Evolutionary conservation across 202 grass and related monocot genomes (phyloP), one percentile per base, ranked within the genome.

Genomic region (Schoenoplectus triqueter): DNA sequence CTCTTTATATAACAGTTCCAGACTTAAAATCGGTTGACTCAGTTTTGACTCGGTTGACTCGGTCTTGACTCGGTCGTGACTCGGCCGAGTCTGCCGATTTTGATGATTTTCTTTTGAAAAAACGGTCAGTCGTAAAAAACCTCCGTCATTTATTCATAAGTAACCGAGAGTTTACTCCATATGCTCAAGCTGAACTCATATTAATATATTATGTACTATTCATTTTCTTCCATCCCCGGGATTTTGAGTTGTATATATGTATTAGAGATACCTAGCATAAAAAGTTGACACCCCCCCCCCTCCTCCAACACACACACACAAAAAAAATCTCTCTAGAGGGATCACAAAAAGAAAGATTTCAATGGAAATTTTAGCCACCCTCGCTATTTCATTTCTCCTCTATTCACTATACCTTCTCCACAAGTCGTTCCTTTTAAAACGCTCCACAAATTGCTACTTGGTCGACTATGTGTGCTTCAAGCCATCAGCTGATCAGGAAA

Each of bases 401-500:
- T 56, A 83, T 47, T 69, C 80, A 41, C 45, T 83, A 54, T 69
- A 83, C 80, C 80, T 83, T 68, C 47, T 83, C 8, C 57, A 54
- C 21, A 83, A 83, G 31, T 42, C 21, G 11, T 83, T 69, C 46
- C 15, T 40, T 19, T 42, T 70, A 7, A 68, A 69, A 69, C 20
- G 7, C 8, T 83, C 64, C 48, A 83, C 46, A 40, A 65, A 78
- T 46, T 86, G 86, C 72, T 94, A 94, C 86, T 88, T 94, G 77
- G 41, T 94, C 0, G 92, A 90, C 72, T 90, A 92, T 82, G 86
- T 89, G 8, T 94, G 92, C 90, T 81, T 87, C 81, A 94, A 89
- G 85, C 85, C 87, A 0, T 54, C 60, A 5, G 79, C 78, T 3
- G 64, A 84, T 56, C 68, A 65, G 10, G 81, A 84, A 60, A 47